Percentiles rank a stretch among this genome's conserved stretches.
Evolutionary conservation across 1,139 yeast genomes (phyloP).

Genomic region (Nakaseomyces delphensis): DNA sequence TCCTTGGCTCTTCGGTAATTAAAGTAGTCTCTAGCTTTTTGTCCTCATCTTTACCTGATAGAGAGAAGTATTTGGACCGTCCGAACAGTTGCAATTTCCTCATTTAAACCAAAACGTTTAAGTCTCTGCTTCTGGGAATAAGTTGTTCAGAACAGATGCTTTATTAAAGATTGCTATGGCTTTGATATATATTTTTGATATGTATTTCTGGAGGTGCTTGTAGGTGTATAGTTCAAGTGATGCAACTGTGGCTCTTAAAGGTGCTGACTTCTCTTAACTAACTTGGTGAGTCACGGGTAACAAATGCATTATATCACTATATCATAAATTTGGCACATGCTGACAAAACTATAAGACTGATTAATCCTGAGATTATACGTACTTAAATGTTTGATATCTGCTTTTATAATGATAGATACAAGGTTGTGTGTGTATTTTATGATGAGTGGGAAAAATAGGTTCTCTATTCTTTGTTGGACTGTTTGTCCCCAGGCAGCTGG

Average conservation of each 20-base stretch:
- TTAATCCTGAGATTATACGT: background rate
- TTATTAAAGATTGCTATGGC: too few species aligned
- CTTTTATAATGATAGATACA: too few species aligned
- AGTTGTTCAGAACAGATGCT: background rate
- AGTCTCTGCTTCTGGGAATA: background rate
- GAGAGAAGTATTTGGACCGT: slow-evolving; percentile 13
- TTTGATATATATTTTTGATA: too few species aligned
- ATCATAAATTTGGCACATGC: background rate
- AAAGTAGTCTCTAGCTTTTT: background rate
- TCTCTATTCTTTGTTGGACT: slow-evolving; percentile 3
- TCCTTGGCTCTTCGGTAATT: background rate
- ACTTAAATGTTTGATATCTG: background rate
- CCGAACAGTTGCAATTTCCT: slow-evolving; percentile 25
- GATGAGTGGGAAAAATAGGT: slow-evolving; percentile 5
- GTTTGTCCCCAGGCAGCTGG: slow-evolving; percentile 12
- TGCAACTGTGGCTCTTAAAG: background rate
- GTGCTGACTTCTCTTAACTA: background rate
- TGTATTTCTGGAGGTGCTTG: too few species aligned
- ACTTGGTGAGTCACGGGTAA: background rate
- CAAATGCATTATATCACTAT: background rate
- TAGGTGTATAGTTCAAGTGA: too few species aligned
- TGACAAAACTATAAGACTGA: background rate
- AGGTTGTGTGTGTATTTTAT: too few species aligned
- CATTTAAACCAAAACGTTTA: too few species aligned
- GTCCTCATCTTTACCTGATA: slow-evolving; percentile 2